Evolutionary conservation across 106 monocot species (phyloP).

Genomic region (Amphibolis antarctica): DNA sequence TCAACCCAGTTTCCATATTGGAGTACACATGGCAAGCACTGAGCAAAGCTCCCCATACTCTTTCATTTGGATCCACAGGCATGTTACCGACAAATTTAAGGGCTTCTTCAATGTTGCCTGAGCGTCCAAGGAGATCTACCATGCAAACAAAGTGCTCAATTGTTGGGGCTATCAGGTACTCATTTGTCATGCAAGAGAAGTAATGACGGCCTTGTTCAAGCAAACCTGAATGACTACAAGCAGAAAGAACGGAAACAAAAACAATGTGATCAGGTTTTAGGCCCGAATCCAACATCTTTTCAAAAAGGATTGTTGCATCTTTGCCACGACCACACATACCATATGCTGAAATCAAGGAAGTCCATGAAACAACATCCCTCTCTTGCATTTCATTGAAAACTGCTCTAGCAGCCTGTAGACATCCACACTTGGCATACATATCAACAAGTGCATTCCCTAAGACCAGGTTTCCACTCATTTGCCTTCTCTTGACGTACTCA

Average conservation of each 20-base stretch:
- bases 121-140: conserved; percentile 73
- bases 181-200: conserved; percentile 44
- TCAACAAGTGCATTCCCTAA: conserved; percentile 83
- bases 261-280: conserved; percentile 62
- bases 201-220: conserved; percentile 42
- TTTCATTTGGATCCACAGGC: conserved; percentile 39
- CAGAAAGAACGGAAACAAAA: conserved; percentile 61
- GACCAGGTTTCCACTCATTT: conserved; percentile 49
- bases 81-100: conserved; percentile 35
- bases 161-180: conserved; percentile 27
- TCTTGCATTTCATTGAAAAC: conserved; percentile 48
- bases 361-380: conserved; percentile 79
- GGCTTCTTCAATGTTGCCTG: conserved; percentile 53
- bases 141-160: conserved; percentile 58
- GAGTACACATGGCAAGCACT: conserved; percentile 50
- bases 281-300: conserved; percentile 54
- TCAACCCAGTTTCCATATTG: conserved; percentile 34
- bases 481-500: conserved; percentile 25
- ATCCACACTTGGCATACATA: conserved; percentile 78
- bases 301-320: conserved; percentile 47
- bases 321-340: conserved; percentile 60
- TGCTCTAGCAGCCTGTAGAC: conserved; percentile 40
- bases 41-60: conserved; percentile 52
- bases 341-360: conserved; percentile 74
- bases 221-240: conserved; percentile 74